Evolutionary conservation across 2,329 filamentous ascomycete species (phyloP).

Genomic region (Didymella pomorum): DNA sequence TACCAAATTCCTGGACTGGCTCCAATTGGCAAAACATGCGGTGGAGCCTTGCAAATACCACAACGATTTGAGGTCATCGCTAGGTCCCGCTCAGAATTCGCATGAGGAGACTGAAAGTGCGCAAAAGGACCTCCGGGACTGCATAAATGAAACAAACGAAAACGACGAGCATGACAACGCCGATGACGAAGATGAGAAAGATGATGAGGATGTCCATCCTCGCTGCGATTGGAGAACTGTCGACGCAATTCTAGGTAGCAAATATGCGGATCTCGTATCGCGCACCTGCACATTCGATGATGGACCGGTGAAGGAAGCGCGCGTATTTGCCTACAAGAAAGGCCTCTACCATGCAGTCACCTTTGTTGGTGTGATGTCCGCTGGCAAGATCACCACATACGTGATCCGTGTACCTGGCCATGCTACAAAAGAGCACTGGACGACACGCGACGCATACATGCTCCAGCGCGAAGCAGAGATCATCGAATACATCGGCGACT

Average conservation of each 20-base stretch:
- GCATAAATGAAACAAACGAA: no score
- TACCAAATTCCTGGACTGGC: no score
- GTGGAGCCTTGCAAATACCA: no score
- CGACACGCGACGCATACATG: slow-evolving; percentile 5
- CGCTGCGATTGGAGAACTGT: slow-evolving; percentile 5
- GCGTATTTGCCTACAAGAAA: neutral
- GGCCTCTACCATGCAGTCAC: slow-evolving; percentile 4
- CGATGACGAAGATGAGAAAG: no score
- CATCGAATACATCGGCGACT: slow-evolving; percentile 3
- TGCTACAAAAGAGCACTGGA: slow-evolving; percentile 10
- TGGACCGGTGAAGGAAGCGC: no score
- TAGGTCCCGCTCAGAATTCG: no score
- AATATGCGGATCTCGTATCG: neutral
- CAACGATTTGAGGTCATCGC: no score
- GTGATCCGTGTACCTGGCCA: slow-evolving; percentile 13
- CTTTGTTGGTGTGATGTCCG: neutral
- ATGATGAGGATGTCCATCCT: neutral
- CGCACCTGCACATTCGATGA: neutral
- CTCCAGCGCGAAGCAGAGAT: slow-evolving; percentile 11
- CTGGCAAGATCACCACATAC: neutral
- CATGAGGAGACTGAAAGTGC: no score
- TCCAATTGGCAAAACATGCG: no score
- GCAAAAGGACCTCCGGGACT: no score
- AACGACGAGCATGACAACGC: no score
- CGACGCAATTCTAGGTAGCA: slow-evolving; percentile 1